Percentiles rank a stretch among this genome's conserved stretches.
phyloP scores from a whole-genome alignment of 2,329 filamentous ascomycete species.

The Botrytis porri region DNA sequence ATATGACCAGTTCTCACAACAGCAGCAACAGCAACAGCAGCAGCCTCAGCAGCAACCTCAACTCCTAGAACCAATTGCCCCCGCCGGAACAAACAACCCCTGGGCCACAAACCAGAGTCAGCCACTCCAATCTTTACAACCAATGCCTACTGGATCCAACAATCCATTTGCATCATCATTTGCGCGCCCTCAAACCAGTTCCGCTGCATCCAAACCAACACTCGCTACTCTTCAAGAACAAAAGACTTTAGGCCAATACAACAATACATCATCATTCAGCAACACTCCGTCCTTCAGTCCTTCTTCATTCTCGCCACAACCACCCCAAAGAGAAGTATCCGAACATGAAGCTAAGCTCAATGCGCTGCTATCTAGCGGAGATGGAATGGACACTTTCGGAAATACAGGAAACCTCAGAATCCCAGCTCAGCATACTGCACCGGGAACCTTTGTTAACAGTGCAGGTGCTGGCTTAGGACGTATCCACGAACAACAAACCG shows the following conservation, averaged over 20 bases:
- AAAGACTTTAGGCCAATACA: constrained; percentile 59
- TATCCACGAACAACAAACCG: constrained; percentile 57
- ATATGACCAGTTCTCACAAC: constrained; percentile 44
- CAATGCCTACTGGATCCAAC: constrained; percentile 91
- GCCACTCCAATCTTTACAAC: constrained; percentile 63
- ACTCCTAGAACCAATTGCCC: constrained; percentile 58
- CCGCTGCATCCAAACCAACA: constrained; percentile 60
- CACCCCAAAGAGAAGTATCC: constrained; percentile 54
- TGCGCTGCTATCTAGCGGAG: constrained; percentile 77
- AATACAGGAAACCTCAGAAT: constrained; percentile 96
- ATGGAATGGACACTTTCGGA: constrained; percentile 95
- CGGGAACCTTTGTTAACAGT: constrained; percentile 94
- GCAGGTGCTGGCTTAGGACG: constrained; percentile 76
- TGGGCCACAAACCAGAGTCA: constrained; percentile 69
- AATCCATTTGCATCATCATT: constrained; percentile 89
- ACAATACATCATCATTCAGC: constrained; percentile 44
- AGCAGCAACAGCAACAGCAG: constrained; percentile 27
- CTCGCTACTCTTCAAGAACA: constrained; percentile 79
- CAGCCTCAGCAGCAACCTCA: constrained; percentile 47
- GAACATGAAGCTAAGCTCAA: constrained; percentile 77
- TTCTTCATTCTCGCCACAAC: constrained; percentile 46
- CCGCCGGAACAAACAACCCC: constrained; percentile 88
- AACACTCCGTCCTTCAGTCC: constrained; percentile 48
- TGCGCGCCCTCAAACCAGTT: constrained; percentile 54
- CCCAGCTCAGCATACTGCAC: constrained; percentile 92